Evolutionary conservation across 2,329 filamentous ascomycete species (phyloP).

Genomic region (Microcyclosporella mali): DNA sequence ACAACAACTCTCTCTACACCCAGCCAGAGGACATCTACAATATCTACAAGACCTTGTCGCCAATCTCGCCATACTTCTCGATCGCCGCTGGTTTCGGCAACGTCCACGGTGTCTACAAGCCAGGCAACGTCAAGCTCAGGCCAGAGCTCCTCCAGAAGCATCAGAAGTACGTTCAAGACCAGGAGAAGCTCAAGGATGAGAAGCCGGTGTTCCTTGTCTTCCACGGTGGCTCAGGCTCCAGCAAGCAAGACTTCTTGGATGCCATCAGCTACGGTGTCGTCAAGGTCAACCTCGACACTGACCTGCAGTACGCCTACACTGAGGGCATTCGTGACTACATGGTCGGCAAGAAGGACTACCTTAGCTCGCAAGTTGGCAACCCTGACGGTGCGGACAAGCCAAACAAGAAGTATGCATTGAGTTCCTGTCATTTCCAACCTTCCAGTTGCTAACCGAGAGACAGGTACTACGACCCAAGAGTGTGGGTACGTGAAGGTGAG

Average conservation of each 20-base stretch:
- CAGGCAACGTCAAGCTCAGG: slow-evolving; percentile 93
- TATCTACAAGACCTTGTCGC: slow-evolving; percentile 78
- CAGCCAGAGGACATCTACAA: slow-evolving; percentile 93
- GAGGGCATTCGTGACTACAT: slow-evolving; percentile 91
- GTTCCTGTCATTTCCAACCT: neutral
- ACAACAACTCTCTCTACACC: slow-evolving; percentile 96
- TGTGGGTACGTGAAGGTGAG: slow-evolving; percentile 95
- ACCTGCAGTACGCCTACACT: slow-evolving; percentile 93
- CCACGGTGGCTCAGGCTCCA: slow-evolving; percentile 92
- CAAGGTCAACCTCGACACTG: slow-evolving; percentile 99
- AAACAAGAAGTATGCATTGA: slow-evolving; percentile 71
- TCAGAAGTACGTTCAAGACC: slow-evolving; percentile 82
- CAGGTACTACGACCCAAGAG: slow-evolving; percentile 62
- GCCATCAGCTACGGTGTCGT: slow-evolving; percentile 91
- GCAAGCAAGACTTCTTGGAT: slow-evolving; percentile 81
- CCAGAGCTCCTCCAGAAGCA: slow-evolving; percentile 95
- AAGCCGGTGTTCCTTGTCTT: slow-evolving; percentile 99
- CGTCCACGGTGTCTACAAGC: slow-evolving; percentile 98
- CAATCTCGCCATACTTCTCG: slow-evolving; percentile 93
- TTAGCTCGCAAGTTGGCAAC: slow-evolving; percentile 82
- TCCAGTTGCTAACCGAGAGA: slow-evolving; percentile 1
- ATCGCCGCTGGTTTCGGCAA: slow-evolving; percentile 98
- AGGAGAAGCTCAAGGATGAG: slow-evolving; percentile 62
- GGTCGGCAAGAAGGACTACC: slow-evolving; percentile 89
- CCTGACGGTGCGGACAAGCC: slow-evolving; percentile 94